phyloP scores from a whole-genome alignment of 2,329 filamentous ascomycete genomes.

The Diaporthe sp. region DNA sequence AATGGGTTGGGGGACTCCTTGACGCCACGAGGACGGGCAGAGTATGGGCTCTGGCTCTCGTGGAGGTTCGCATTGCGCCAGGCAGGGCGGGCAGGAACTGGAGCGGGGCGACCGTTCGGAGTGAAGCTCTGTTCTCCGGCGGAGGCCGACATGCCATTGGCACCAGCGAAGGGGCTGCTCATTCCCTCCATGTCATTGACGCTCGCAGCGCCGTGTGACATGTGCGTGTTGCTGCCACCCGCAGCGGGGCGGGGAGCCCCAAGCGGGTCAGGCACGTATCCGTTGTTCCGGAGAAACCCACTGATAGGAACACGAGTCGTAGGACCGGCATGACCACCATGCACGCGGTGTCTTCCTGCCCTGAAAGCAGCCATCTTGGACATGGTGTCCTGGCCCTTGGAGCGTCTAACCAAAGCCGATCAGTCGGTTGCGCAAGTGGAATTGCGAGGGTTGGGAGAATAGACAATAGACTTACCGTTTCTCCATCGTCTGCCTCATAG shows the following conservation, averaged over 20 bases:
- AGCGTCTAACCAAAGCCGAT: neutral
- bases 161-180: neutral
- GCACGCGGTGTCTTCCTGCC: slow-evolving; percentile 14
- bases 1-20: neutral
- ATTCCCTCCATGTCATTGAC: neutral
- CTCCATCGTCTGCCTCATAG: slow-evolving; percentile 33
- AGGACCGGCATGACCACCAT: neutral
- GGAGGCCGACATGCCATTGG: neutral
- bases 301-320: slow-evolving; percentile 19
- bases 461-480: slow-evolving; percentile 29
- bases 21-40: neutral
- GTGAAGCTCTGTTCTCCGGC: neutral
- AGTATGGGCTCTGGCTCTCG: neutral
- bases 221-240: neutral
- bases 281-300: slow-evolving; percentile 20
- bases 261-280: slow-evolving; percentile 4
- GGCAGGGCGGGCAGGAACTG: neutral
- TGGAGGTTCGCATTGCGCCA: neutral
- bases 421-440: neutral
- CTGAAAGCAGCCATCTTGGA: slow-evolving; percentile 35
- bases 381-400: slow-evolving; percentile 32
- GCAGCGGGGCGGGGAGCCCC: too few relatives aligned
- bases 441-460: neutral
- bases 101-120: neutral
- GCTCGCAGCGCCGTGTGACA: neutral